phyloP scores from a whole-genome alignment of 176 grass and related monocot species.

The Aegilops speltoides region DNA sequence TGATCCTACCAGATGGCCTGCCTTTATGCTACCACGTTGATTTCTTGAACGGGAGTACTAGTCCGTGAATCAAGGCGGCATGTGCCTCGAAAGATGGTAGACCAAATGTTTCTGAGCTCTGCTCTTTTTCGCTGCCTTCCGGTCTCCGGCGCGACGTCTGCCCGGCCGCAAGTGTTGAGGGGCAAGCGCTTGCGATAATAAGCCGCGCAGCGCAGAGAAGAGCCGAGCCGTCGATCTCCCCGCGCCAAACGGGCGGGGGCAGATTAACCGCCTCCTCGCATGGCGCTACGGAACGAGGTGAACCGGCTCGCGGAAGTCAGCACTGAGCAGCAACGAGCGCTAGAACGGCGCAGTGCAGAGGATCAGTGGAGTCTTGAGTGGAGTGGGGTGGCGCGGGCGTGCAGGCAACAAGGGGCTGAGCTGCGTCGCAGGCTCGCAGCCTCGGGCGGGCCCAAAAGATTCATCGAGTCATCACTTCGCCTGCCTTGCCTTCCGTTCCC shows the following conservation, averaged over 20 bases:
- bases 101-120: background rate
- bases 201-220: background rate
- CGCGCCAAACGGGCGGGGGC: background rate
- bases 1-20: background rate
- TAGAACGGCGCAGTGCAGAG: background rate
- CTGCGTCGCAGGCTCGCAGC: background rate
- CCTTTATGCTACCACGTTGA: background rate
- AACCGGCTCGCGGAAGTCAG: background rate
- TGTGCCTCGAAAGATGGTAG: background rate
- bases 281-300: background rate
- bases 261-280: background rate
- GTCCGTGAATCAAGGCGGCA: background rate
- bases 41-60: background rate
- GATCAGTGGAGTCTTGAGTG: background rate
- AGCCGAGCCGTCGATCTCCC: background rate
- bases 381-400: background rate
- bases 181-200: background rate
- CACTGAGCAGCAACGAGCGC: background rate
- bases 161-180: background rate
- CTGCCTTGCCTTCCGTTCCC: background rate
- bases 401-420: background rate
- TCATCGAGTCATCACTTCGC: background rate
- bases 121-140: background rate
- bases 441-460: slow-evolving; percentile 1
- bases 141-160: background rate